Evolutionary conservation across 306 rosid species (phyloP).

Genomic region (Quercus robur): DNA sequence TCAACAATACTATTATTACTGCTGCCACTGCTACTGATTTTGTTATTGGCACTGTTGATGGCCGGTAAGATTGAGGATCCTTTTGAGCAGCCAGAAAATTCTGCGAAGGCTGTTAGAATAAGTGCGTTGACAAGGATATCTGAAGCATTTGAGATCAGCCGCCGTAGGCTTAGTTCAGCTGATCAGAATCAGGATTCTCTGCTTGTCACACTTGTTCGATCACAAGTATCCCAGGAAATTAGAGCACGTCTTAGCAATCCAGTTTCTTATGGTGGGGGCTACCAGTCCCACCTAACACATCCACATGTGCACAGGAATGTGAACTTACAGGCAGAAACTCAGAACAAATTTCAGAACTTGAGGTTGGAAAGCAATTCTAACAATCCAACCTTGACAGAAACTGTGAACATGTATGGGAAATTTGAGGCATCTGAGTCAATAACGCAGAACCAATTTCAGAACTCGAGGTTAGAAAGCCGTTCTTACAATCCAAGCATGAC

Average conservation of each 20-base stretch:
- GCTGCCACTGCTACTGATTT: conserved; percentile 27
- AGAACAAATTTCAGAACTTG: too few relatives aligned
- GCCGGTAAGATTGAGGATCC: conserved; percentile 84
- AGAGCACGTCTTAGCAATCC: conserved; percentile 7
- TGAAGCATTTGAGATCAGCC: conserved; percentile 40
- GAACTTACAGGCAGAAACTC: conserved; percentile 7
- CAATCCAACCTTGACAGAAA: conserved; percentile 27
- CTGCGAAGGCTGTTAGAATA: conserved; percentile 52
- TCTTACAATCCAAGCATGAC: conserved; percentile 12
- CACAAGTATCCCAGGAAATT: conserved; percentile 2
- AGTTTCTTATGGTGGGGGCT: conserved; percentile 1
- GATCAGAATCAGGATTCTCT: conserved; percentile 30
- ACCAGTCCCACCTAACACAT: background rate
- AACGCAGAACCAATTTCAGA: too few relatives aligned
- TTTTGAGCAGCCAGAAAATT: conserved; percentile 73
- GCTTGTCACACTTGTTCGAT: conserved; percentile 42
- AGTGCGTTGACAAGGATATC: conserved; percentile 53
- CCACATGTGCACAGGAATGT: background rate
- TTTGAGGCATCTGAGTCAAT: too few relatives aligned
- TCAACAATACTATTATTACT: background rate
- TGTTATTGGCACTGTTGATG: conserved; percentile 10
- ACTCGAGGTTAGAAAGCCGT: background rate
- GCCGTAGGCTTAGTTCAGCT: conserved; percentile 25
- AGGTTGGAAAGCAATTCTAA: conserved; percentile 17
- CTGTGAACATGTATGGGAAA: conserved; percentile 10